Evolutionary conservation across 225 moss, liverwort and hornwort genomes (phyloP), one percentile per base, ranked within the genome.

Genomic region (Climacium dendroides): DNA sequence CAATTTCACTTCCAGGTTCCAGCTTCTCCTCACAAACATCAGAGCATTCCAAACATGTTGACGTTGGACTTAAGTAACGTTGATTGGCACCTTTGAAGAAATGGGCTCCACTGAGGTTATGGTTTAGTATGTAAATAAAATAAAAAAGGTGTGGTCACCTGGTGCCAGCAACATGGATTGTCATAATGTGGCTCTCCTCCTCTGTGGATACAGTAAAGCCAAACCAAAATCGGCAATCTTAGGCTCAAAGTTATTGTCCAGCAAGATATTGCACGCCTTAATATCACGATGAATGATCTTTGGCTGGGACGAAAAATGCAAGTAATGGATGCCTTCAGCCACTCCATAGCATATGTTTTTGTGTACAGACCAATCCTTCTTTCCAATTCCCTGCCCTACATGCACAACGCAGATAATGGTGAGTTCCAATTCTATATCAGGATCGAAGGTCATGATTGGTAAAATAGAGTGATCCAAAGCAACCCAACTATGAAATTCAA

Each of bases 241-340:
- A 10, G 88, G 79, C 63, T 88, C 88, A 34, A 88, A 61, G 23
- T 85, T 85, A 3, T 16, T 72, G 54, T 85, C 91, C 0, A 93
- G 74, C 57, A 93, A 26, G 34, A 93, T 85, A 45, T 93, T 93
- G 74, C 85, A 85, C 1, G 87, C 87, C 50, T 93, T 93, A 1
- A 93, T 92, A 72, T 92, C 93, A 3, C 89, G 87, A 55, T 93
- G 93, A 67, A 92, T 92, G 78, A 92, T 92, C 54, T 85, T 83
- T 15, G 90, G 87, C 43, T 93, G 85, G 45, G 89, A 62, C 66
- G 88, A 84, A 37, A 84, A 92, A 39, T 92, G 92, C 52, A 93
- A 85, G 76, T 93, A 90, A 39, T 84, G 86, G 43, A 90, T 75
- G 41, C 88, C 85, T 32, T 87, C 83, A 28, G 91, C 89, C 15